Percentiles rank a stretch among this genome's conserved stretches.
Evolutionary conservation across 1,284 basidiomycete species (phyloP).

Genomic region (Puccinia horiana): DNA sequence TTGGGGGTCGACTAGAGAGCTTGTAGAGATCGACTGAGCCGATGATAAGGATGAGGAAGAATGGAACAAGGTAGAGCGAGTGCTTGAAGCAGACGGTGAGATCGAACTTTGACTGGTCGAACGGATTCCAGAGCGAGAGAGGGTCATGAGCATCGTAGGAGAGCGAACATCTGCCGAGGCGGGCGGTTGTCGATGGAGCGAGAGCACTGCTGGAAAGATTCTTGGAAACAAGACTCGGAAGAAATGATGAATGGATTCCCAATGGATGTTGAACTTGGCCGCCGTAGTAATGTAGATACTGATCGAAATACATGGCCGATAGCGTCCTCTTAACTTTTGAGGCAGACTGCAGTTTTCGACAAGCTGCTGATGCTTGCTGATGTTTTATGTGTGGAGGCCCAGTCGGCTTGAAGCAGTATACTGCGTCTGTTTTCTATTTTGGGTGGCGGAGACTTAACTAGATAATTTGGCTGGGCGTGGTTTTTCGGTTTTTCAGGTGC

Average conservation of each 20-base stretch:
- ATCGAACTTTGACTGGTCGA: constrained; percentile 24
- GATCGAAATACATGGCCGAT: constrained; percentile 1
- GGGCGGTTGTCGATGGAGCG: not conserved
- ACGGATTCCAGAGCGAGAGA: constrained; percentile 35
- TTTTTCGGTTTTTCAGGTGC: no score
- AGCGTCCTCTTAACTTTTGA: no score
- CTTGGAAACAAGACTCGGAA: not conserved
- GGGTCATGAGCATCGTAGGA: constrained; percentile 3
- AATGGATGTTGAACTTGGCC: constrained; percentile 7
- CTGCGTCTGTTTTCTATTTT: no score
- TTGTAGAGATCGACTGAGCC: constrained; percentile 30
- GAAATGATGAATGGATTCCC: not conserved
- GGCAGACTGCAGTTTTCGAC: no score
- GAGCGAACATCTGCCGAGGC: constrained; percentile 2
- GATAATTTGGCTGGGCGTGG: no score
- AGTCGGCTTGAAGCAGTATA: no score
- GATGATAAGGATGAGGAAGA: constrained; percentile 4
- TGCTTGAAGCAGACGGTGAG: constrained; percentile 31
- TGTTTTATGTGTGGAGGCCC: no score
- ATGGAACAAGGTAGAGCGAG: constrained; percentile 23
- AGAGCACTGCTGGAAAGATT: not conserved
- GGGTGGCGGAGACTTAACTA: no score
- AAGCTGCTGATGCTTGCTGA: no score
- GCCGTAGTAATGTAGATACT: not conserved
- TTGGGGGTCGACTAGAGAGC: constrained; percentile 1